Percentiles rank a stretch among this genome's conserved stretches.
Evolutionary conservation across 306 rosid species (phyloP).

Genomic region (Inga oerstediana): DNA sequence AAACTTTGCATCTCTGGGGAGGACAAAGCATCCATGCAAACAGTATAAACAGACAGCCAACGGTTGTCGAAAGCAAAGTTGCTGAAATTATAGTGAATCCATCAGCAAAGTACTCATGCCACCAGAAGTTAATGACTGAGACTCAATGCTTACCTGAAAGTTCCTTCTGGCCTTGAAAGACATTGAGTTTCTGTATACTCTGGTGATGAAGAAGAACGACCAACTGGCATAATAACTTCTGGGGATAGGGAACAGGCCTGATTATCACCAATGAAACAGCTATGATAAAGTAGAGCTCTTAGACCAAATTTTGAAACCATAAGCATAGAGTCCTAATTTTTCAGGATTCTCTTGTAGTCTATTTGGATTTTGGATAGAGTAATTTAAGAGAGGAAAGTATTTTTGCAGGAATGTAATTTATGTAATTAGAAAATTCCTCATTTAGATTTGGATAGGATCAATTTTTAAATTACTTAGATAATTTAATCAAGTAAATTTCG

Average conservation of each 20-base stretch:
- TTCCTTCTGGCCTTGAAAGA: constrained; percentile 42
- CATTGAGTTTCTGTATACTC: constrained; percentile 26
- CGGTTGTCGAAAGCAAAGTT: constrained; percentile 52
- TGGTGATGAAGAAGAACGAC: constrained; percentile 42
- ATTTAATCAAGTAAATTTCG: not conserved
- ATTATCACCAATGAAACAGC: constrained; percentile 22
- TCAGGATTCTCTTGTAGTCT: not conserved
- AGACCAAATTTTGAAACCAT: constrained; percentile 3
- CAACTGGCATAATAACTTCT: constrained; percentile 39
- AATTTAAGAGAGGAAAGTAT: not conserved
- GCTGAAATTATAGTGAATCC: constrained; percentile 49
- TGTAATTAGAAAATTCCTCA: not conserved
- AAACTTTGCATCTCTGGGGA: constrained; percentile 61
- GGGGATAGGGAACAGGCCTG: constrained; percentile 43
- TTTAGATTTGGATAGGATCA: not conserved
- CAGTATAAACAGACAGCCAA: constrained; percentile 72
- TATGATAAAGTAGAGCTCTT: not conserved
- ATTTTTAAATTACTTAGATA: not conserved
- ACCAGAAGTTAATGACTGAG: constrained; percentile 22
- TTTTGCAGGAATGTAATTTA: not conserved
- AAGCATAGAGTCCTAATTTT: not conserved
- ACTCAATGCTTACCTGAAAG: constrained; percentile 42
- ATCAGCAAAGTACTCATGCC: constrained; percentile 31
- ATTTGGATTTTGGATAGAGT: not conserved
- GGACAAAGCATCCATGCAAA: constrained; percentile 57